Evolutionary conservation across 78 protist species (phyloP).

Genomic region (Dictyostelium brefeldianum): DNA sequence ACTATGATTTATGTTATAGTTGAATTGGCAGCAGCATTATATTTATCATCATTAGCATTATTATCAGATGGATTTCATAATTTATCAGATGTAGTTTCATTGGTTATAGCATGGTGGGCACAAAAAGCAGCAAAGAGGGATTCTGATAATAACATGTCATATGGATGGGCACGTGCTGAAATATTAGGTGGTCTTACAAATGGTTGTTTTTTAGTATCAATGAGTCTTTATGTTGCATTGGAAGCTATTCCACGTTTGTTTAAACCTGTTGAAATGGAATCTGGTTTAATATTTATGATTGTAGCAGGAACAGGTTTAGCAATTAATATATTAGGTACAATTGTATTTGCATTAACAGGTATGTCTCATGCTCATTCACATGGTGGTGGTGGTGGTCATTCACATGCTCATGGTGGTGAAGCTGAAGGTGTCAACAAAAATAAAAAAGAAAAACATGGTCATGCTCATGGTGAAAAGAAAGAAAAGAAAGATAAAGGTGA

Average conservation of each 20-base stretch:
- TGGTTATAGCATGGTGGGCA: constrained; percentile 90
- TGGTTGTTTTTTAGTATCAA: constrained; percentile 88
- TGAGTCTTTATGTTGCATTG: constrained; percentile 84
- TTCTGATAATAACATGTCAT: constrained; percentile 71
- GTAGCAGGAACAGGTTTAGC: constrained; percentile 89
- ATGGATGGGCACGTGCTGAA: constrained; percentile 94
- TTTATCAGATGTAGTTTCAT: constrained; percentile 89
- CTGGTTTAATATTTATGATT: constrained; percentile 71
- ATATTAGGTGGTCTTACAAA: constrained; percentile 94
- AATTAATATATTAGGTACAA: constrained; percentile 85
- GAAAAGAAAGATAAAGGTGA: constrained; percentile 55
- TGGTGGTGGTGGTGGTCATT: constrained; percentile 80
- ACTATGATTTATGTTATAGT: constrained; percentile 59
- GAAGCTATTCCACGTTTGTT: constrained; percentile 89
- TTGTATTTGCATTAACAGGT: constrained; percentile 81
- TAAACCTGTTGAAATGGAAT: constrained; percentile 46
- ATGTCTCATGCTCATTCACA: constrained; percentile 84
- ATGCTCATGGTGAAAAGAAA: constrained; percentile 28
- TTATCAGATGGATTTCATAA: constrained; percentile 94
- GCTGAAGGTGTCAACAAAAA: constrained; percentile 30
- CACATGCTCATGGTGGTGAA: constrained; percentile 60
- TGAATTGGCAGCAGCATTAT: constrained; percentile 76
- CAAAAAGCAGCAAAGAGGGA: constrained; percentile 65
- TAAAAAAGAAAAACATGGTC: constrained; percentile 59
- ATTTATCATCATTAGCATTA: constrained; percentile 81